A percentile compares a stretch with the other conserved stretches of the same genome.
Conservation (phyloP, 2,329 filamentous ascomycete species). For the Plenodomus lindquistii region DNA sequence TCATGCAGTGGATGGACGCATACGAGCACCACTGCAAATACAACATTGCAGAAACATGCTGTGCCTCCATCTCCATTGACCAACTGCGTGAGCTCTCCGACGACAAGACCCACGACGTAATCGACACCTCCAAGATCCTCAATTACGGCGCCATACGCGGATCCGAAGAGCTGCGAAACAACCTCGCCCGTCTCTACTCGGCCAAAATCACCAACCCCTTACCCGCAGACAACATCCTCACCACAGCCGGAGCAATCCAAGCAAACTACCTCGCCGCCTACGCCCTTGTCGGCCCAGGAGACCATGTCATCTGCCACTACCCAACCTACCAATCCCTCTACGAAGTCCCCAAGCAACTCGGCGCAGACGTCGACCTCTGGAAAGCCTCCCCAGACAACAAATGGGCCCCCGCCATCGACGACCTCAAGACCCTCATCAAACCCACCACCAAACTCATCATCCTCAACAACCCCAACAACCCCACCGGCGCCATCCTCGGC, state of each 20-base stretch:
- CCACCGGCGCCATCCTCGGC: conserved; percentile 72
- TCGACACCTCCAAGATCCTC: conserved; percentile 61
- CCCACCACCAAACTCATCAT: conserved; percentile 73
- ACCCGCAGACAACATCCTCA: conserved; percentile 67
- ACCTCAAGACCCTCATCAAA: conserved; percentile 67
- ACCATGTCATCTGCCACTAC: conserved; percentile 85
- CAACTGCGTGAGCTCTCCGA: conserved; percentile 65
- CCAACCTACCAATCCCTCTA: conserved; percentile 85
- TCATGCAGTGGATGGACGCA: conserved; percentile 59
- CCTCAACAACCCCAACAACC: conserved; percentile 80
- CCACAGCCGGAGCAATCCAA: conserved; percentile 78
- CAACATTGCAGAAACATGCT: conserved; percentile 82
- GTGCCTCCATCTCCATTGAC: conserved; percentile 72
- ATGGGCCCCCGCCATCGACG: conserved; percentile 69
- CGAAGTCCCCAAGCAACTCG: conserved; percentile 71
- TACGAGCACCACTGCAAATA: conserved; percentile 58
- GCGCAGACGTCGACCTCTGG: conserved; percentile 79
- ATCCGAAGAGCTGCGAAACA: conserved; percentile 64
- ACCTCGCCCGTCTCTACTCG: conserved; percentile 68
- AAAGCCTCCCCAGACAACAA: conserved; percentile 65
- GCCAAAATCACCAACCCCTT: conserved; percentile 55
- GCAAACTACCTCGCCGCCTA: conserved; percentile 86
- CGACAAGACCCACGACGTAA: conserved; percentile 55
- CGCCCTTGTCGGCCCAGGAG: conserved; percentile 69
- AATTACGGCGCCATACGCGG: conserved; percentile 76